Evolutionary conservation across 306 rosid genomes (phyloP), one percentile per base, ranked within the genome.

Genomic region (Luffa aegyptiaca): DNA sequence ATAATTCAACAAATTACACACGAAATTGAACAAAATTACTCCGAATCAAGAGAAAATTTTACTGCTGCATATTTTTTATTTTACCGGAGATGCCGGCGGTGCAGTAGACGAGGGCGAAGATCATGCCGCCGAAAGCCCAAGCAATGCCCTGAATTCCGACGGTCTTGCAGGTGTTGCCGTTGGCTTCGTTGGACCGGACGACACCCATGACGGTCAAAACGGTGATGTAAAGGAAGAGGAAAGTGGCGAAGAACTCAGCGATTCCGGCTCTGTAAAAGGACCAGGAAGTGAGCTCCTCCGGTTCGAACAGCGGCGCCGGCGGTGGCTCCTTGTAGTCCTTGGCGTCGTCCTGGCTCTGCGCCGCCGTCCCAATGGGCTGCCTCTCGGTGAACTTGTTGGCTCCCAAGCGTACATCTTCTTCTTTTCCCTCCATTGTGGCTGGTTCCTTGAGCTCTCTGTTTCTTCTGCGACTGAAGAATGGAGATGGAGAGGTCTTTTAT

Each of bases 81-180:
- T 26, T 26, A 5, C 98, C 98, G 57, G 98, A 94, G 84, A 94
- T 94, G 5, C 98, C 98, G 10, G 98, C 98, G 1, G 97, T 94
- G 53, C 97, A 90, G 90, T 94, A 94, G 8, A 94, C 98, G 6
- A 94, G 92, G n/a, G 97, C 93, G 66, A 94, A 94, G 86, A 94
- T 94, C 96, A 91, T 92, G 39, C 98, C 98, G 6, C 98, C 98
- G 37, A 94, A 94, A 17, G 98, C 90, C 98, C 97, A 94, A 46
- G 92, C 92, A 52, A 88, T 88, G 2, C 92, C 92, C 63, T 88
- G 92, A 62, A 88, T 84, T 18, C 92, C 98, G 17, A 94, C 98
- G 0, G 94, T 71, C 0, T 57, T 0, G 48, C 98, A 94, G 88
- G 74, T 90, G 35, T 0, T 62, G 1, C 4, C 72, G 16, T 36